phyloP scores from a whole-genome alignment of 2,329 filamentous ascomycete species.

The Lasiodiplodia gonubiensis region DNA sequence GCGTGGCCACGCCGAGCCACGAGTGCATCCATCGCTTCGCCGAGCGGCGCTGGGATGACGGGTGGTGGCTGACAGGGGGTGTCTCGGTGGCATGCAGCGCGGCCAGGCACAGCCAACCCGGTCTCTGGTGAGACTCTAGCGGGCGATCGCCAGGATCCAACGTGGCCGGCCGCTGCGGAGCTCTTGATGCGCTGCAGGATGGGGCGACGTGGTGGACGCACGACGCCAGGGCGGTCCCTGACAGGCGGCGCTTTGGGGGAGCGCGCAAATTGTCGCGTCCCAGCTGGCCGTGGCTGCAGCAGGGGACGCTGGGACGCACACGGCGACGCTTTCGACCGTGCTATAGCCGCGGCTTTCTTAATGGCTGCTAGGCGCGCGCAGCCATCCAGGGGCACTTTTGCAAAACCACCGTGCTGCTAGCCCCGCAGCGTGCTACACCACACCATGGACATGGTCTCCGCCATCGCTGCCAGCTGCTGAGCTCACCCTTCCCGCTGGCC shows the following conservation, averaged over 20 bases:
- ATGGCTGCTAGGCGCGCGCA: background rate
- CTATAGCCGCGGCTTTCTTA: conserved; percentile 21
- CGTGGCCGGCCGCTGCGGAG: conserved; percentile 6
- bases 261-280: conserved; percentile 9
- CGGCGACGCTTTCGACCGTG: conserved; percentile 3
- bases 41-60: conserved; percentile 7
- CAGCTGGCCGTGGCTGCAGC: conserved; percentile 18
- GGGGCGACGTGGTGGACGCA: background rate
- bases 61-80: background rate
- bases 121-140: conserved; percentile 26
- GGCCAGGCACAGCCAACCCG: conserved; percentile 9
- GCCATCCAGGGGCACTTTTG: conserved; percentile 15
- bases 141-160: conserved; percentile 14
- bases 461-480: conserved; percentile 5
- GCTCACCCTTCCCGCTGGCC: conserved; percentile 12
- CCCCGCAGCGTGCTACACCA: conserved; percentile 25
- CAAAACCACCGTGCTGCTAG: conserved; percentile 22
- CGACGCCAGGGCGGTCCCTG: conserved; percentile 8
- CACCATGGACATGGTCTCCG: conserved; percentile 9
- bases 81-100: background rate
- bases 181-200: background rate
- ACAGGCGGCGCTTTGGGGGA: conserved; percentile 2
- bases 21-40: conserved; percentile 2
- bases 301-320: conserved; percentile 7
- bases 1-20: background rate